Evolutionary conservation across 140 eudicot species (phyloP).

Genomic region (Anethum foeniculum): DNA sequence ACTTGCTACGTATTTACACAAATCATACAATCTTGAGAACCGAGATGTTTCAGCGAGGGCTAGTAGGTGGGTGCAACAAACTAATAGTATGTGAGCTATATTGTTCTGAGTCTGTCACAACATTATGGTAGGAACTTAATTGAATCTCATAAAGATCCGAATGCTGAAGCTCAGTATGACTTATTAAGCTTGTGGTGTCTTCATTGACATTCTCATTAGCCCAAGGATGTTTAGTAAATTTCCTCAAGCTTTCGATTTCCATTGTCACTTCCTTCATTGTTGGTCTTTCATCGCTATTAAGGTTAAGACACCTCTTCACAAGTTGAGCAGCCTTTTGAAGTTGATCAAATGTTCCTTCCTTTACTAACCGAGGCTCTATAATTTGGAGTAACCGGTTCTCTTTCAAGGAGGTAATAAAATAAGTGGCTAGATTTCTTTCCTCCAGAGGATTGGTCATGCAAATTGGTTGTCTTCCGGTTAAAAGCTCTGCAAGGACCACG

Average conservation of each 20-base stretch:
- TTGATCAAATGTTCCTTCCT: neutral
- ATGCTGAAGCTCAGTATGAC: neutral
- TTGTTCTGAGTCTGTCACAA: neutral
- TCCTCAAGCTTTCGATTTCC: neutral
- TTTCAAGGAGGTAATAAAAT: neutral
- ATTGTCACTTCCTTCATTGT: neutral
- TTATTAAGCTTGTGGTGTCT: neutral
- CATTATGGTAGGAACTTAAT: neutral
- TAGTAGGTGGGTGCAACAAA: neutral
- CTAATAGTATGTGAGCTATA: neutral
- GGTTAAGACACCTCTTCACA: neutral
- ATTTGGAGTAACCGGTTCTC: neutral
- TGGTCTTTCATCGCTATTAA: neutral
- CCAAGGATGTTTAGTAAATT: neutral
- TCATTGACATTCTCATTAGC: neutral
- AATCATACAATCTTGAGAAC: neutral
- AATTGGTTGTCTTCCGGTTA: neutral
- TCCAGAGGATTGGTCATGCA: neutral
- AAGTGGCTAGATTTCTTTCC: neutral
- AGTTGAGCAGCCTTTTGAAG: neutral
- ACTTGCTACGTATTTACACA: neutral
- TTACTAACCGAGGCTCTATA: neutral
- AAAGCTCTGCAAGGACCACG: constrained; percentile 26
- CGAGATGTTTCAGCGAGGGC: neutral
- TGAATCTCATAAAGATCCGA: neutral